Evolutionary conservation across 345 rosid genomes (phyloP).

Genomic region (Ricinus communis): DNA sequence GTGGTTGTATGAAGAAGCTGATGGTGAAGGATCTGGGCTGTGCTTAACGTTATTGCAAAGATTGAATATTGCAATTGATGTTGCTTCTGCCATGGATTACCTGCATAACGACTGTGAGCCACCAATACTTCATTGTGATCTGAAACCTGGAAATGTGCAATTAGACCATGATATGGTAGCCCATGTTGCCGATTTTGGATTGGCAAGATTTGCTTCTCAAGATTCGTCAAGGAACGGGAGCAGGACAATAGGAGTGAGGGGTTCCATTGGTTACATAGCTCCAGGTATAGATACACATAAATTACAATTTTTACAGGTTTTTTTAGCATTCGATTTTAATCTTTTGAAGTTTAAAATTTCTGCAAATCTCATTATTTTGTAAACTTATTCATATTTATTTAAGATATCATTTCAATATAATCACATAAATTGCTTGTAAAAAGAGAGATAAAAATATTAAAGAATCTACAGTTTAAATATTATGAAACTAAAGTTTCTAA

Average conservation of each 20-base stretch:
- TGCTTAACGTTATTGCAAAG: constrained; percentile 20
- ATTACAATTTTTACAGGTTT: too few species aligned
- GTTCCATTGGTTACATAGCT: constrained; percentile 23
- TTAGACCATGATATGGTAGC: constrained; percentile 28
- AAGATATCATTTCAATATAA: too few species aligned
- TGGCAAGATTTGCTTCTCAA: constrained; percentile 13
- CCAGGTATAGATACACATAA: constrained; percentile 17
- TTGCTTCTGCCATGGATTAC: constrained; percentile 31
- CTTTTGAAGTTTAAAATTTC: too few species aligned
- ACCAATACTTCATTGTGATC: constrained; percentile 24
- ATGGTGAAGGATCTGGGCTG: neutral
- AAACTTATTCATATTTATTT: too few species aligned
- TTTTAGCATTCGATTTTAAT: too few species aligned
- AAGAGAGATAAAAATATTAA: too few species aligned
- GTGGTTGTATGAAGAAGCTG: constrained; percentile 19
- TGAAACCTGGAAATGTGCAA: constrained; percentile 25
- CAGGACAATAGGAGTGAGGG: constrained; percentile 5
- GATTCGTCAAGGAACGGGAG: neutral
- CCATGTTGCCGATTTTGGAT: constrained; percentile 24
- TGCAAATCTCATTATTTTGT: too few species aligned
- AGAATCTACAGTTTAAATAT: too few species aligned
- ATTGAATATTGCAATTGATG: constrained; percentile 19
- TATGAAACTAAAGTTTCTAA: too few species aligned
- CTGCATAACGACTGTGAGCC: constrained; percentile 27
- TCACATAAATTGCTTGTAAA: too few species aligned